Evolutionary conservation across 768 basidiomycete species (phyloP), one percentile per base, ranked within the genome.

Genomic region (Hortiboletus campestris): DNA sequence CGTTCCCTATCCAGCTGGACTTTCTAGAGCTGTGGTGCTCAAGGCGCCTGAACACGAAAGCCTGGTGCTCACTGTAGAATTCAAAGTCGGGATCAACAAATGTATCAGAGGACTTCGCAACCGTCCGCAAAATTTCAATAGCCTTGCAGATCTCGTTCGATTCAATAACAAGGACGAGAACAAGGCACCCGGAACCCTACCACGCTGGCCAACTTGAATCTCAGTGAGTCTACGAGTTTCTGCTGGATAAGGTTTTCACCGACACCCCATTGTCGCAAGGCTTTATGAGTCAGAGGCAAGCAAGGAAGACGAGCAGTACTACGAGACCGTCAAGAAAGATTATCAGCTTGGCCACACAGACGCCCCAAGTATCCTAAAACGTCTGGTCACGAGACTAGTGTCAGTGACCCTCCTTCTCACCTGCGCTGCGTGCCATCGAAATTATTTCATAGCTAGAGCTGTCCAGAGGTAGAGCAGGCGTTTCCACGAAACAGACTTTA

Each of bases 1-100:
- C 64, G 70, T 3, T 55, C 56, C 2, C 68, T 79, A 88, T 62
- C 83, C 84, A 1, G 81, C 84, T 2, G 82, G 86, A 55, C 69
- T 88, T 16, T 79, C 84, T 0, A 78, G 78, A 32, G 78, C 79
- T 0, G 73, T 78, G 1, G 84, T 83, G 51, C 75, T 84, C 39
- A 60, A 74, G 19, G 57, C 56, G 1, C 79, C 79, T 1, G 73
- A 75, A 9, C 77, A 82, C 52, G 84, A 87, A 64, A 75, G 68
- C 0, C 63, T 81, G 19, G 84, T 86, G 1, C 60, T 84, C 14
- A 67, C 76, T 29, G 72, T 76, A 0, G 86, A 87, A 59, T 82
- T 87, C 71, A 87, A 85, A 75, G 84, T 80, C 43, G 75, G 84
- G 53, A 55, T 87, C 20, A 75, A 80, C 52, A 68, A 69, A 25